Percentiles rank a stretch among this genome's conserved stretches.
Conservation (phyloP, 2,329 filamentous ascomycete genomes). For the Leptographium wingfieldii region DNA sequence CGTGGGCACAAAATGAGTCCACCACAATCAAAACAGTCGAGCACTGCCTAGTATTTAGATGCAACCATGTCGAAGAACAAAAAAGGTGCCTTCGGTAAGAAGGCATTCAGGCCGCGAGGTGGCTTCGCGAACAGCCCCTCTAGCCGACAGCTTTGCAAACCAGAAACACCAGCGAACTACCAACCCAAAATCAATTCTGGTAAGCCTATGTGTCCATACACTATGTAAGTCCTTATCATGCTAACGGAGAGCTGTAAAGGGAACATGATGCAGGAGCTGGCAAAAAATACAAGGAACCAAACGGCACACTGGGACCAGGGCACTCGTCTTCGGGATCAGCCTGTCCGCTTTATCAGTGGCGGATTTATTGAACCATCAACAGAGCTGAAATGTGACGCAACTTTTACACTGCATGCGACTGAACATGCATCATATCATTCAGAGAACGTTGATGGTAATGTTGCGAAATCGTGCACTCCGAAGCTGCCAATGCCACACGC, state of each 20-base stretch:
- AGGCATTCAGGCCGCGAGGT: conserved; percentile 2
- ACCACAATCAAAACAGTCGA: not conserved
- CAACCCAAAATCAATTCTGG: not conserved
- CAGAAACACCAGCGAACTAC: not conserved
- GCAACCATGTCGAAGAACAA: conserved; percentile 13
- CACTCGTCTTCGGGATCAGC: conserved; percentile 32
- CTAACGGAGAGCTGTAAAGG: conserved; percentile 12
- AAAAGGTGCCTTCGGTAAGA: conserved; percentile 10
- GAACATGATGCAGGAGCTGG: conserved; percentile 34
- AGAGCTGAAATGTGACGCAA: not conserved
- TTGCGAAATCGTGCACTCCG: not conserved
- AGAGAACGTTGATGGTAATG: not conserved
- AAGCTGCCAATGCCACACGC: not conserved
- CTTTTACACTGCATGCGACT: not conserved
- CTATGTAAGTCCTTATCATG: too few species aligned
- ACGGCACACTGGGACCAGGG: conserved; percentile 25
- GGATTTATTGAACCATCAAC: conserved; percentile 38
- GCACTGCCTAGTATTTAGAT: not conserved
- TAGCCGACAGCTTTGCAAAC: not conserved
- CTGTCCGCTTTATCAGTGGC: conserved; percentile 41
- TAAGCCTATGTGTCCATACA: not conserved
- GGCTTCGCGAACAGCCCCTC: not conserved
- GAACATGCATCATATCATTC: too few species aligned
- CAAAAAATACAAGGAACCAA: conserved; percentile 35
- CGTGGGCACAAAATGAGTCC: not conserved